Conservation (phyloP, 306 rosid genomes). For the Cucurbita pepo region DNA sequence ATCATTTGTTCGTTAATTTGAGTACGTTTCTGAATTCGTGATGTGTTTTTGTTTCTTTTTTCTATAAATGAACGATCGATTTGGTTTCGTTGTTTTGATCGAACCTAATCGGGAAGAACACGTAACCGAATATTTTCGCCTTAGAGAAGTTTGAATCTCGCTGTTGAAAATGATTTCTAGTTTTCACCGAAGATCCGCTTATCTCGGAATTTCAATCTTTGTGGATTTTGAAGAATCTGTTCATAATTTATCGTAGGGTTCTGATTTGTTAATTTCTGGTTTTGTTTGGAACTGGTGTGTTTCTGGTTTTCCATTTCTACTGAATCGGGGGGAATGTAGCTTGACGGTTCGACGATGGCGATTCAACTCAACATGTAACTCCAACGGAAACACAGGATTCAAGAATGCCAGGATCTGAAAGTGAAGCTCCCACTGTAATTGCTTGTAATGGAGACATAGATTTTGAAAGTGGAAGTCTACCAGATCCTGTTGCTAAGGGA, state of each 20-base stretch:
- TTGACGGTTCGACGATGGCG: not conserved
- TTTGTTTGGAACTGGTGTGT: not conserved
- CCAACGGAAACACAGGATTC: not conserved
- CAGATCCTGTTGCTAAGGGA: slow-evolving; percentile 2
- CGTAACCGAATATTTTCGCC: not conserved
- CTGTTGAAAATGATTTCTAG: not conserved
- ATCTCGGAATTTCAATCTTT: not conserved
- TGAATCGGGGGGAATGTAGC: not conserved
- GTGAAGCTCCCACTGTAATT: not conserved
- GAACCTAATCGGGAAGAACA: not conserved
- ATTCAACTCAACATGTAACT: not conserved
- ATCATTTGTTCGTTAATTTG: not conserved
- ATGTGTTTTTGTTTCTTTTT: too few species aligned
- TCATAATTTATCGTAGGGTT: not conserved
- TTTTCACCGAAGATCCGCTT: not conserved
- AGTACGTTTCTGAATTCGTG: not conserved
- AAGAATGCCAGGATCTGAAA: not conserved
- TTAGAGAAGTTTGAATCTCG: not conserved
- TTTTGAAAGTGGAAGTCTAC: not conserved
- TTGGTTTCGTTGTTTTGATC: not conserved
- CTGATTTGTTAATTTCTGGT: not conserved
- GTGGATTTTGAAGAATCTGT: not conserved
- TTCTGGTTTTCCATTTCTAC: not conserved
- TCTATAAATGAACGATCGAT: not conserved
- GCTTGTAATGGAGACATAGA: not conserved